These are phyloP conservation scores for Apiospora hydei DNA, from an alignment of 2,329 filamentous ascomycete genomes.

Conservation along the genomic window DNA sequence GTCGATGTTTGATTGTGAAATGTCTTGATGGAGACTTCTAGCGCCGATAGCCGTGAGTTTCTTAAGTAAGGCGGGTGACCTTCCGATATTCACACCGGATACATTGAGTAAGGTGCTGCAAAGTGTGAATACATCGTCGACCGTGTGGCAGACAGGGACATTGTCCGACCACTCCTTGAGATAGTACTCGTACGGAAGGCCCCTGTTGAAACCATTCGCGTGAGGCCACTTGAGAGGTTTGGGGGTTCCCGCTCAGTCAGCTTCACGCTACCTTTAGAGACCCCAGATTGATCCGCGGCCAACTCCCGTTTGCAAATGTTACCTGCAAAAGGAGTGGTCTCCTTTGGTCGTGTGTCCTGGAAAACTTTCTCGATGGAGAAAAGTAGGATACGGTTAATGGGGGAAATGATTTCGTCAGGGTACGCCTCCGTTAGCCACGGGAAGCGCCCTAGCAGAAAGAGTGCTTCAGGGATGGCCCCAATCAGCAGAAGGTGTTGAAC, in stretches of 20 bases:
- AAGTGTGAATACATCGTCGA: conserved; percentile 89
- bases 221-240: conserved; percentile 82
- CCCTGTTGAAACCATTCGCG: conserved; percentile 80
- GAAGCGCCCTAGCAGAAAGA: conserved; percentile 91
- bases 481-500: conserved; percentile 88
- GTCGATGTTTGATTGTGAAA: conserved; percentile 71
- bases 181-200: conserved; percentile 88
- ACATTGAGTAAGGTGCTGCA: conserved; percentile 85
- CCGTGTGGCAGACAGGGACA: conserved; percentile 85
- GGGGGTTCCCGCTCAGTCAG: conserved; percentile 65
- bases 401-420: conserved; percentile 77
- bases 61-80: conserved; percentile 77
- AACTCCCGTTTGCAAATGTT: conserved; percentile 48
- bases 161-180: conserved; percentile 98
- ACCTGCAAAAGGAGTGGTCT: conserved; percentile 42
- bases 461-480: conserved; percentile 88
- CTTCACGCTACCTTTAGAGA: conserved; percentile 73
- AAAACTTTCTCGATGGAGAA: conserved; percentile 81
- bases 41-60: conserved; percentile 88
- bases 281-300: conserved; percentile 67
- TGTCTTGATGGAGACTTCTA: conserved; percentile 74
- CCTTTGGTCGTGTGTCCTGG: conserved; percentile 47
- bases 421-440: conserved; percentile 91
- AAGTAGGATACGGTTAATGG: conserved; percentile 83
- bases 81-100: conserved; percentile 88